Percentiles rank a stretch among this genome's conserved stretches.
Conservation (phyloP, 805 yeast species). For the Candida broadrunensis region DNA sequence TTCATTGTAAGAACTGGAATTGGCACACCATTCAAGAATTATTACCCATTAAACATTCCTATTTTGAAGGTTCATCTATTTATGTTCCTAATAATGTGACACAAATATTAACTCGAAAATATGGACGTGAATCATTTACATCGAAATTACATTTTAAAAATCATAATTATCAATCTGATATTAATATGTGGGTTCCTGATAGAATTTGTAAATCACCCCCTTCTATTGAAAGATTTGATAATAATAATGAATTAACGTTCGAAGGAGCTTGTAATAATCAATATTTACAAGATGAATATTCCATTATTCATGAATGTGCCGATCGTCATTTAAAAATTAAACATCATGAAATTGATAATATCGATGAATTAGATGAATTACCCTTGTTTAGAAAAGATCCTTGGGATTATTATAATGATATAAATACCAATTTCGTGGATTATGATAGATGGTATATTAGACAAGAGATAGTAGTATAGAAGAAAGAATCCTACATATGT, state of each 20-base stretch:
- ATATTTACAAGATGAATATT: slow-evolving; percentile 37
- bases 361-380: slow-evolving; percentile 23
- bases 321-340: slow-evolving; percentile 21
- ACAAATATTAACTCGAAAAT: slow-evolving; percentile 27
- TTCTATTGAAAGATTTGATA: slow-evolving; percentile 15
- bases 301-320: slow-evolving; percentile 20
- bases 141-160: slow-evolving; percentile 22
- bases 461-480: slow-evolving; percentile 8
- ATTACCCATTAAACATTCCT: slow-evolving; percentile 33
- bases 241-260: slow-evolving; percentile 23
- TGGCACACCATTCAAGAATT: slow-evolving; percentile 37
- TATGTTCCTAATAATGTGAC: slow-evolving; percentile 34
- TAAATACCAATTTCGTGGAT: slow-evolving; percentile 11
- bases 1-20: slow-evolving; percentile 39
- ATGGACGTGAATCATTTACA: slow-evolving; percentile 28
- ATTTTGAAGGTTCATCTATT: slow-evolving; percentile 33
- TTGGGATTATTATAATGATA: slow-evolving; percentile 28
- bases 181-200: slow-evolving; percentile 47
- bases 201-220: slow-evolving; percentile 32
- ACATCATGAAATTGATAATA: slow-evolving; percentile 16
- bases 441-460: slow-evolving; percentile 19
- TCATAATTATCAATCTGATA: slow-evolving; percentile 40
- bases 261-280: slow-evolving; percentile 38
- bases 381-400: slow-evolving; percentile 40
- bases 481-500: too few species aligned